Evolutionary conservation across 2,329 filamentous ascomycete genomes (phyloP), one percentile per base, ranked within the genome.

Genomic region (Paramyrothecium roridum): DNA sequence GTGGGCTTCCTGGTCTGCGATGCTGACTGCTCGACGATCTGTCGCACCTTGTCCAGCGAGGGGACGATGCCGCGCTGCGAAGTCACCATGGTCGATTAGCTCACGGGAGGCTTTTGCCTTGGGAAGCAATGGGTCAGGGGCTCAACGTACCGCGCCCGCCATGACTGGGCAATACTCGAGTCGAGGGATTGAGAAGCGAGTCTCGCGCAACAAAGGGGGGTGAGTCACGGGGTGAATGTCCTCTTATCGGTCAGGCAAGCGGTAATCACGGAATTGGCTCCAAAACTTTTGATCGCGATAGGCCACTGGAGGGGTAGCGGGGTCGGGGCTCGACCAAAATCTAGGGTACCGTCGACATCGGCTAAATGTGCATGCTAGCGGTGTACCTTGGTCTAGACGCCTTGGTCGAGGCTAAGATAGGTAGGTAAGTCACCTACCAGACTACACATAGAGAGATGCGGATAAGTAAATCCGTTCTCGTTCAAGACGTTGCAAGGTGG

Each of bases 1-100:
- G 95, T 96, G 16, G 87, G 72, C 26, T 40, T 51, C 30, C 33
- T 52, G 46, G 54, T 71, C 33, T 62, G 23, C 48, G 66, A 55
- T 50, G 62, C 66, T 19, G 74, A 68, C 53, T 69, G 73, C 50
- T 68, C 66, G 55, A 81, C 67, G 54, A 80, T 63, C 48, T 74
- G 70, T 57, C 70, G 71, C 53, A 81, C 74, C 54, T 73, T 76
- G 56, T 80, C 74, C 57, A 80, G 70, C 49, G 77, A 75, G 59
- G 78, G 78, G 46, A 76, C 66, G 57, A 79, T 68, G 59, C 68
- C 68, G 65, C 69, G 71, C 74, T 77, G 65, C 37, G 56, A 52
- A 46, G 50, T 33, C 48, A 53, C 22, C 10, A 23, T 3, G 16
- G 17, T 43, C 37, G 51, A 45, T 58, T 53, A 52, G 33, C 20